These are phyloP conservation scores for Tripterygium wilfordii DNA, from an alignment of 177 flowering plant genomes.

Conservation along the genomic window DNA sequence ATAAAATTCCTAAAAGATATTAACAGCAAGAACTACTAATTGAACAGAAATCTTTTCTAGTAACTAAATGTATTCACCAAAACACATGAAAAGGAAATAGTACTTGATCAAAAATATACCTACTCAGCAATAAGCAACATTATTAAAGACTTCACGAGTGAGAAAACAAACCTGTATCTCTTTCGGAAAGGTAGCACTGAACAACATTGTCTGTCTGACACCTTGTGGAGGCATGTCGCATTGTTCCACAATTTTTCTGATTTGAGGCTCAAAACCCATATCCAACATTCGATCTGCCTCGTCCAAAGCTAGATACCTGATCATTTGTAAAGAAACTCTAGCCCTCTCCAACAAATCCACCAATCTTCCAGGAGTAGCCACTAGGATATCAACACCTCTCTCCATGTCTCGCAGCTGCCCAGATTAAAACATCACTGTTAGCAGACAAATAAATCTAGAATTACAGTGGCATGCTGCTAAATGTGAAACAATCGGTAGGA, in stretches of 20 bases:
- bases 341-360: slow-evolving; percentile 76
- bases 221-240: slow-evolving; percentile 82
- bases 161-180: slow-evolving; percentile 60
- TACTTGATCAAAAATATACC: too few relatives aligned
- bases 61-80: too few relatives aligned
- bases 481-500: too few relatives aligned
- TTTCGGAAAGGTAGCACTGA: slow-evolving; percentile 83
- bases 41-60: too few relatives aligned
- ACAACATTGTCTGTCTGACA: slow-evolving; percentile 70
- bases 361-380: slow-evolving; percentile 81
- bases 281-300: slow-evolving; percentile 86
- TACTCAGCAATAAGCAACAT: too few relatives aligned
- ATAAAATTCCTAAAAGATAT: too few relatives aligned
- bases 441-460: neutral
- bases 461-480: too few relatives aligned
- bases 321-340: slow-evolving; percentile 64
- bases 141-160: neutral
- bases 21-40: too few relatives aligned
- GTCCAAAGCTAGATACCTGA: slow-evolving; percentile 65
- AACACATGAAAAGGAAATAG: too few relatives aligned
- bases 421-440: neutral
- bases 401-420: slow-evolving; percentile 65
- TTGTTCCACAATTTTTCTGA: slow-evolving; percentile 68
- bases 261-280: slow-evolving; percentile 92
- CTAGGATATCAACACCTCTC: slow-evolving; percentile 80